Conservation (phyloP, 176 grass and related monocot species). For the Musa beccarii region DNA sequence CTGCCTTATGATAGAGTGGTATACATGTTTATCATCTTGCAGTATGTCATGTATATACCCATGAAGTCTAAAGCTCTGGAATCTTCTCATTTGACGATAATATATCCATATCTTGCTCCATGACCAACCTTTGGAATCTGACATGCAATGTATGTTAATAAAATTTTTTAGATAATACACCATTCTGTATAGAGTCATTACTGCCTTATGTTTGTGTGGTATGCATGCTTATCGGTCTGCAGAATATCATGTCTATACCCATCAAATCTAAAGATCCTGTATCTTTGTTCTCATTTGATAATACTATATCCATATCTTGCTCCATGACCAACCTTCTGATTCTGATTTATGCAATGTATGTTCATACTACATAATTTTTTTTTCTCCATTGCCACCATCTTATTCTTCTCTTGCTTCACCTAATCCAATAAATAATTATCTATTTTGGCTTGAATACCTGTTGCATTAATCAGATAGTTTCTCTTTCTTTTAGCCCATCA, state of each 20-base stretch:
- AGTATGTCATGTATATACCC: neutral
- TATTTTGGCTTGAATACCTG: neutral
- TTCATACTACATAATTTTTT: neutral
- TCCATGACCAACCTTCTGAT: neutral
- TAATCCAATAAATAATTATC: neutral
- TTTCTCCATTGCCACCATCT: neutral
- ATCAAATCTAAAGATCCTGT: neutral
- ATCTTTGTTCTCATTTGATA: neutral
- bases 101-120: neutral
- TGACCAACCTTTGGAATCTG: neutral
- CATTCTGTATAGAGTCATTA: neutral
- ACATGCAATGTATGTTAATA: neutral
- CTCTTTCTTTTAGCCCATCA: neutral
- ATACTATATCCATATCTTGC: neutral
- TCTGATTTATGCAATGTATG: neutral
- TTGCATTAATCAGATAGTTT: neutral
- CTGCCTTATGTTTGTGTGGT: neutral
- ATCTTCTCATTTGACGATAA: neutral
- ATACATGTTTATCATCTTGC: neutral
- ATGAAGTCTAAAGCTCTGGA: neutral
- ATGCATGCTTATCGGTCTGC: neutral
- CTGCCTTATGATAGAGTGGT: conserved; percentile 2
- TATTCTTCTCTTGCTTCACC: neutral
- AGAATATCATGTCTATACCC: neutral
- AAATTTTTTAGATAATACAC: neutral